These are phyloP conservation scores for Paxillus rubicundulus DNA, from an alignment of 768 basidiomycete species.

Conservation along the genomic window DNA sequence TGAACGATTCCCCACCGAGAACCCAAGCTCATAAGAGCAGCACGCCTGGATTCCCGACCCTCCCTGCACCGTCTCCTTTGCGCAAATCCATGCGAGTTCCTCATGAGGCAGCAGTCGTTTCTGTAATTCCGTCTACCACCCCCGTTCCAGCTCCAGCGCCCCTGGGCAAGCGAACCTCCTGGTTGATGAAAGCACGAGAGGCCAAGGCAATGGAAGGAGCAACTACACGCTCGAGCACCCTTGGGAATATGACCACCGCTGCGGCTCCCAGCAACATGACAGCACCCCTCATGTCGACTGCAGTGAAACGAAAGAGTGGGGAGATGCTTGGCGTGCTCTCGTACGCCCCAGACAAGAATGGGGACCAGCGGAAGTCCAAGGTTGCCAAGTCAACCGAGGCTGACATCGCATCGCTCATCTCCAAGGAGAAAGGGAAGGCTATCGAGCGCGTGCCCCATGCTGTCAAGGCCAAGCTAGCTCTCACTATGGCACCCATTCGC, in stretches of 20 bases:
- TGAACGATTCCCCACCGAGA: slow-evolving; percentile 33
- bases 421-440: slow-evolving; percentile 8
- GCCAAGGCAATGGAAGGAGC: slow-evolving; percentile 61
- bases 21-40: slow-evolving; percentile 38
- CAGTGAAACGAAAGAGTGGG: slow-evolving; percentile 65
- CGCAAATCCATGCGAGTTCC: slow-evolving; percentile 61
- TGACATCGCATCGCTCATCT: slow-evolving; percentile 29
- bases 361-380: slow-evolving; percentile 48
- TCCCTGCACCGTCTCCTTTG: slow-evolving; percentile 67
- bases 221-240: slow-evolving; percentile 28
- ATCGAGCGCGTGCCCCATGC: slow-evolving; percentile 1
- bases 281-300: slow-evolving; percentile 21
- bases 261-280: slow-evolving; percentile 1
- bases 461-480: slow-evolving; percentile 1
- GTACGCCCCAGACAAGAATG: slow-evolving; percentile 26
- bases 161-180: slow-evolving; percentile 69
- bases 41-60: slow-evolving; percentile 51
- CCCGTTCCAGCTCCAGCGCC: slow-evolving; percentile 31
- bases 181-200: slow-evolving; percentile 76
- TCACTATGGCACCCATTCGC: background rate
- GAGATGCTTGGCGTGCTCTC: slow-evolving; percentile 36
- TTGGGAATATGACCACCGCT: slow-evolving; percentile 3
- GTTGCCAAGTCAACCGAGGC: slow-evolving; percentile 43
- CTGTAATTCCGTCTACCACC: slow-evolving; percentile 36
- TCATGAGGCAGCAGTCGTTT: slow-evolving; percentile 42